Evolutionary conservation across 192 early-diverging fungal species (phyloP).

Genomic region (Pilobolus umbonatus): DNA sequence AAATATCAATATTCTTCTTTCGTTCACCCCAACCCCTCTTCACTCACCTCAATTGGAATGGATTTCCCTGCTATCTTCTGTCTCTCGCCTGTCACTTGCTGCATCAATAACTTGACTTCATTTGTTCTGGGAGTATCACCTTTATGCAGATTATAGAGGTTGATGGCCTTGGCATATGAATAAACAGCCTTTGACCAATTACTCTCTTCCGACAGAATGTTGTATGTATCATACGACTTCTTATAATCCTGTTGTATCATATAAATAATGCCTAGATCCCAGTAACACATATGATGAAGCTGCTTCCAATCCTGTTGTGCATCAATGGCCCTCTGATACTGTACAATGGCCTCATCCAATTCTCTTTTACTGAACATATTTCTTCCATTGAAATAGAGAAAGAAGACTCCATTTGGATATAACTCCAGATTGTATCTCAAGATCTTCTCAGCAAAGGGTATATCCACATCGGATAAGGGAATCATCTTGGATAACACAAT

Average conservation of each 20-base stretch:
- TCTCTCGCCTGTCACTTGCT: constrained; percentile 56
- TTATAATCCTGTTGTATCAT: constrained; percentile 60
- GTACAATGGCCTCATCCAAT: constrained; percentile 53
- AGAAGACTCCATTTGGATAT: constrained; percentile 68
- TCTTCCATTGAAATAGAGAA: constrained; percentile 65
- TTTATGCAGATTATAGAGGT: constrained; percentile 38
- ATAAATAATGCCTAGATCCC: constrained; percentile 70
- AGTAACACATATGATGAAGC: constrained; percentile 77
- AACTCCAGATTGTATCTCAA: constrained; percentile 45
- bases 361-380: constrained; percentile 52
- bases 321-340: constrained; percentile 52
- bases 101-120: constrained; percentile 58
- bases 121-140: constrained; percentile 37
- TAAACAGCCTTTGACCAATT: constrained; percentile 86
- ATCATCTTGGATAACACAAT: constrained; percentile 68
- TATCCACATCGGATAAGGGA: constrained; percentile 65
- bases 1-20: neutral
- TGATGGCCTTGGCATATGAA: constrained; percentile 65
- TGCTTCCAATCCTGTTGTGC: constrained; percentile 69
- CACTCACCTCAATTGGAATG: constrained; percentile 31
- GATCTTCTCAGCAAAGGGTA: constrained; percentile 55
- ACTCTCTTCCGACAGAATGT: constrained; percentile 66
- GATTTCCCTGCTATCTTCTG: constrained; percentile 39
- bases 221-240: constrained; percentile 56
- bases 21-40: neutral